Percentiles rank a stretch among this genome's conserved stretches.
These are phyloP conservation scores for Lentinula aciculospora DNA, from an alignment of 768 basidiomycete genomes.

Conservation along the genomic window DNA sequence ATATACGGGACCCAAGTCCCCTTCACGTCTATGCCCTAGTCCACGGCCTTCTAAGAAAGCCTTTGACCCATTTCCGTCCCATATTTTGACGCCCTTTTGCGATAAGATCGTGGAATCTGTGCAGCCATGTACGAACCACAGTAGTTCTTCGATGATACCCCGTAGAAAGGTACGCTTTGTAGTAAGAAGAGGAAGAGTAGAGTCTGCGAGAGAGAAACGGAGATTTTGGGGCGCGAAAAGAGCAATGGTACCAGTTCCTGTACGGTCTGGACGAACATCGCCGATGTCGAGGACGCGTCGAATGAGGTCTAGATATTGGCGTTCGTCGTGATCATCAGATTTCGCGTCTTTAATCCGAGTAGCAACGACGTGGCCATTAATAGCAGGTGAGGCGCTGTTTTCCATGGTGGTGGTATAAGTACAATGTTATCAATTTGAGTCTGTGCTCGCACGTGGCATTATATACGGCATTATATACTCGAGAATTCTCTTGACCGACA, in stretches of 20 bases:
- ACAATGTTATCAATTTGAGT: not conserved
- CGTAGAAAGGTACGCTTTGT: conserved; percentile 93
- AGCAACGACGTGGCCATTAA: not conserved
- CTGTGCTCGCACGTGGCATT: not conserved
- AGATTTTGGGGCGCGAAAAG: conserved; percentile 88
- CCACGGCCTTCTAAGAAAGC: conserved; percentile 84
- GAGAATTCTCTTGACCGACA: not conserved
- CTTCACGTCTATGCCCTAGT: conserved; percentile 76
- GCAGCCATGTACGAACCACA: conserved; percentile 88
- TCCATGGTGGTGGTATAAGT: too few species aligned
- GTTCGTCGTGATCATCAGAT: conserved; percentile 60
- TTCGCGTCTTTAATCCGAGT: not conserved
- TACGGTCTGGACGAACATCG: conserved; percentile 81
- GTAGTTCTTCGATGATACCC: conserved; percentile 87
- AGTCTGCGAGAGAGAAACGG: conserved; percentile 79
- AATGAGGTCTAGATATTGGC: conserved; percentile 86
- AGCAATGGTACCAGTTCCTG: conserved; percentile 90
- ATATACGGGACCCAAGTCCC: conserved; percentile 95
- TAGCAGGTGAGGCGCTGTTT: not conserved
- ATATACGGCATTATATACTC: not conserved
- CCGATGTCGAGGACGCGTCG: conserved; percentile 69
- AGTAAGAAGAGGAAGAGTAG: conserved; percentile 82
- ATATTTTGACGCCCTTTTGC: conserved; percentile 86
- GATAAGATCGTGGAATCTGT: conserved; percentile 78
- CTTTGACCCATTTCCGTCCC: conserved; percentile 94